phyloP scores from a whole-genome alignment of 2,329 filamentous ascomycete species.

The Huntiella moniliformis region DNA sequence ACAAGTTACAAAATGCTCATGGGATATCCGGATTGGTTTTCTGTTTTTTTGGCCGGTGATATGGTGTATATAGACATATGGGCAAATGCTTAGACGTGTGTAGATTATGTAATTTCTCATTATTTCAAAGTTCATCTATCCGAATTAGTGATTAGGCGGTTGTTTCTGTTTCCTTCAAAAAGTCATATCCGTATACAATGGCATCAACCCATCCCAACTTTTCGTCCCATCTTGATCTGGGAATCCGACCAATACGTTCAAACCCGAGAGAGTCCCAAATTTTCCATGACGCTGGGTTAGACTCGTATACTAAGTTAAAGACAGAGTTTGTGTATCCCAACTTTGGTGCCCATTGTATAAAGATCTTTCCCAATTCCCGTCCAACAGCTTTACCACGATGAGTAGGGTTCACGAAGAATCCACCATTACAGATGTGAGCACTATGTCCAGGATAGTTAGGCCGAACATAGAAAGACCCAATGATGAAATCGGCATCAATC shows the following conservation, averaged over 20 bases:
- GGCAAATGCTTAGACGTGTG: too few relatives aligned
- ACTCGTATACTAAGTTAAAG: conserved; percentile 90
- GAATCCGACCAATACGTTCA: conserved; percentile 75
- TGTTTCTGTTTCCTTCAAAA: conserved; percentile 16
- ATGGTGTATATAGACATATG: too few relatives aligned
- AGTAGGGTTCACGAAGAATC: conserved; percentile 56
- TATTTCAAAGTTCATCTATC: conserved; percentile 6
- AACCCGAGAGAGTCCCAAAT: conserved; percentile 89
- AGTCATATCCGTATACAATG: conserved; percentile 57
- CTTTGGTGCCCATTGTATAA: conserved; percentile 61
- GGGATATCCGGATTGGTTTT: conserved; percentile 7
- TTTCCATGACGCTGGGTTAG: conserved; percentile 71
- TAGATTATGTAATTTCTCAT: neutral
- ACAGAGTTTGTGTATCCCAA: conserved; percentile 81
- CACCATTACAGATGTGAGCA: conserved; percentile 79
- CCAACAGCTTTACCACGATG: conserved; percentile 57
- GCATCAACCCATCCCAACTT: conserved; percentile 39
- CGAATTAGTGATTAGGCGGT: neutral
- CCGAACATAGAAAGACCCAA: conserved; percentile 88
- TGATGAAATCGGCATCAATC: conserved; percentile 12
- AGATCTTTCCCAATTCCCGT: conserved; percentile 56
- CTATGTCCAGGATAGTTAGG: conserved; percentile 83
- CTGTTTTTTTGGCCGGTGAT: too few relatives aligned
- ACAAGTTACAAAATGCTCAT: conserved; percentile 8
- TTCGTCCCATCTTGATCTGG: conserved; percentile 48